phyloP scores from a whole-genome alignment of 2,329 filamentous ascomycete species.

The Chaetothyriales sp. region DNA sequence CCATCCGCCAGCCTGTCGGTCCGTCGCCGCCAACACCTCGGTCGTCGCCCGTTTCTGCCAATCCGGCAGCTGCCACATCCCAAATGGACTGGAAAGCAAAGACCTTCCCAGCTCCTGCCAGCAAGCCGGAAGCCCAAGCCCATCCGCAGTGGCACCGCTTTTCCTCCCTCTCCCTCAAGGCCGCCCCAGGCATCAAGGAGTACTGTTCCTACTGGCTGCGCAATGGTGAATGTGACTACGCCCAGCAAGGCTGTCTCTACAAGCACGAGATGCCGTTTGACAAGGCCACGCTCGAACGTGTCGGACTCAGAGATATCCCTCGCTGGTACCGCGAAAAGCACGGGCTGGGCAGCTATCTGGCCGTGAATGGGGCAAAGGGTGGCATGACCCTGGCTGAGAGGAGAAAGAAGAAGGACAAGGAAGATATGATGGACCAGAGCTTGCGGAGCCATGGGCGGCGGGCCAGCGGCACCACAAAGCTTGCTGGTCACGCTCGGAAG shows the following conservation, averaged over 20 bases:
- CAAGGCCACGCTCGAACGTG: constrained; percentile 47
- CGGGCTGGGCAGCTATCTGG: constrained; percentile 20
- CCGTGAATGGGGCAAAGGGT: constrained; percentile 1
- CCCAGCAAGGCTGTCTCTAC: constrained; percentile 73
- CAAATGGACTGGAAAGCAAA: not conserved
- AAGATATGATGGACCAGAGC: not conserved
- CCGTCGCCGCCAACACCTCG: not conserved
- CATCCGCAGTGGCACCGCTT: not conserved
- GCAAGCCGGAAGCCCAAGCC: not conserved
- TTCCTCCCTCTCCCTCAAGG: not conserved
- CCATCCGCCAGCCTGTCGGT: not conserved
- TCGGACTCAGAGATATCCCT: constrained; percentile 52
- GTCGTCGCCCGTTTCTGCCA: not conserved
- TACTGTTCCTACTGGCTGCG: constrained; percentile 88
- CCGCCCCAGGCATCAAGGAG: constrained; percentile 43
- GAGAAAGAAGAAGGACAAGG: not conserved
- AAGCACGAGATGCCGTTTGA: constrained; percentile 81
- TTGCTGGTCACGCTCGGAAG: not conserved
- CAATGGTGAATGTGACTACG: constrained; percentile 71
- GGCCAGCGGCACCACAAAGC: not conserved
- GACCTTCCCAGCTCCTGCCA: not conserved
- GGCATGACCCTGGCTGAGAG: not conserved
- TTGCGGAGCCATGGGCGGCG: not conserved
- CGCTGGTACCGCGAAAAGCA: constrained; percentile 43
- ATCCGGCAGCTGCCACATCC: not conserved